phyloP scores from a whole-genome alignment of 257 asterid genomes.

The Nicotiana paniculata region DNA sequence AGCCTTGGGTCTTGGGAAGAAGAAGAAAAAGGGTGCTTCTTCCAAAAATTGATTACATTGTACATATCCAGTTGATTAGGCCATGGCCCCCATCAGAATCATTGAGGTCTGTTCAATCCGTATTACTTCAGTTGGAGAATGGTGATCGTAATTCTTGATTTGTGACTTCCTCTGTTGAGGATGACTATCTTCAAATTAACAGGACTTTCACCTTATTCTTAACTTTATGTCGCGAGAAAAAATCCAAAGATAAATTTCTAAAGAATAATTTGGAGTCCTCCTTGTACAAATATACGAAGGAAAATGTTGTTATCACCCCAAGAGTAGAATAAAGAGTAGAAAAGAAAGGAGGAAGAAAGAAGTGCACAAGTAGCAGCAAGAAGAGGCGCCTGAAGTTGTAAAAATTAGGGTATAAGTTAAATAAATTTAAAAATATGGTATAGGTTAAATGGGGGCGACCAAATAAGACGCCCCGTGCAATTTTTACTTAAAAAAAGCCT shows the following conservation, averaged over 20 bases:
- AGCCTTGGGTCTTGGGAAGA: constrained; percentile 85
- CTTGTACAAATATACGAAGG: constrained; percentile 63
- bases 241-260: constrained; percentile 34
- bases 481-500: too few relatives aligned
- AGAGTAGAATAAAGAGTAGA: too few relatives aligned
- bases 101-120: constrained; percentile 54
- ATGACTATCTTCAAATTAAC: constrained; percentile 44
- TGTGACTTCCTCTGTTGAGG: constrained; percentile 52
- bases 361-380: too few relatives aligned
- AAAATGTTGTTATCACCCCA: constrained; percentile 18
- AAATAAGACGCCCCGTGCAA: too few relatives aligned
- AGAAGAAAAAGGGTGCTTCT: constrained; percentile 43
- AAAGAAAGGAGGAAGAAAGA: too few relatives aligned
- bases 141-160: constrained; percentile 57
- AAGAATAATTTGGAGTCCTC: constrained; percentile 66
- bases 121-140: constrained; percentile 77
- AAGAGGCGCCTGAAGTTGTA: too few relatives aligned
- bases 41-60: constrained; percentile 41
- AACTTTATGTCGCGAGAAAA: constrained; percentile 42
- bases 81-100: constrained; percentile 92
- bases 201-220: constrained; percentile 56
- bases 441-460: too few relatives aligned
- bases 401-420: too few relatives aligned
- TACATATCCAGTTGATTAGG: constrained; percentile 52
- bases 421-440: too few relatives aligned